Evolutionary conservation across 352 stramenopile species (phyloP).

Genomic region (Phytopythium sindhum): DNA sequence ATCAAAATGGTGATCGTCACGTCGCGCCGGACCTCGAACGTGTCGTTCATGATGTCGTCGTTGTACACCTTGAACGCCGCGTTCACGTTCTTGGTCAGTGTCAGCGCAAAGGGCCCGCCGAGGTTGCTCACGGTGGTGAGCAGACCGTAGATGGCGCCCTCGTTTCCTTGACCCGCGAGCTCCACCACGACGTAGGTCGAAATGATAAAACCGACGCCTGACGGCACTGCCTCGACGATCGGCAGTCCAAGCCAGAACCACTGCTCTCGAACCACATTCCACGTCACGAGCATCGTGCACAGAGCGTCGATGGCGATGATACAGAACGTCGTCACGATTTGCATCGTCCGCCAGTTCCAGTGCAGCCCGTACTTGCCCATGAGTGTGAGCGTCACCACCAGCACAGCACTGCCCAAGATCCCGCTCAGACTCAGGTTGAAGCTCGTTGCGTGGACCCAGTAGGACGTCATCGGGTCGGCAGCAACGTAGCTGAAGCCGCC

Average conservation of each 20-base stretch:
- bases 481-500: constrained; percentile 44
- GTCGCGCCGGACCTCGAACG: constrained; percentile 37
- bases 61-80: constrained; percentile 44
- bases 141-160: constrained; percentile 52
- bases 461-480: constrained; percentile 43
- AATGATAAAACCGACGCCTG: constrained; percentile 46
- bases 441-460: constrained; percentile 45
- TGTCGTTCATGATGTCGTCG: constrained; percentile 45
- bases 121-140: constrained; percentile 55
- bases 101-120: constrained; percentile 38
- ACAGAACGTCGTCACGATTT: constrained; percentile 36
- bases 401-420: constrained; percentile 39
- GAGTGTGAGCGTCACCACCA: constrained; percentile 35
- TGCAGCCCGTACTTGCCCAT: constrained; percentile 47
- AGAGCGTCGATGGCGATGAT: constrained; percentile 41
- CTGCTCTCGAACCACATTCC: constrained; percentile 42
- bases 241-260: constrained; percentile 56
- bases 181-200: constrained; percentile 56
- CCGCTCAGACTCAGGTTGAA: constrained; percentile 44
- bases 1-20: constrained; percentile 58
- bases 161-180: constrained; percentile 46
- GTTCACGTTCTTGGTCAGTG: constrained; percentile 48
- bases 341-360: constrained; percentile 53
- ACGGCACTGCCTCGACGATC: constrained; percentile 42
- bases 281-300: constrained; percentile 53